Base-by-base conservation (phyloP, 2,329 filamentous ascomycete species). In the Cladosporium velox region DNA sequence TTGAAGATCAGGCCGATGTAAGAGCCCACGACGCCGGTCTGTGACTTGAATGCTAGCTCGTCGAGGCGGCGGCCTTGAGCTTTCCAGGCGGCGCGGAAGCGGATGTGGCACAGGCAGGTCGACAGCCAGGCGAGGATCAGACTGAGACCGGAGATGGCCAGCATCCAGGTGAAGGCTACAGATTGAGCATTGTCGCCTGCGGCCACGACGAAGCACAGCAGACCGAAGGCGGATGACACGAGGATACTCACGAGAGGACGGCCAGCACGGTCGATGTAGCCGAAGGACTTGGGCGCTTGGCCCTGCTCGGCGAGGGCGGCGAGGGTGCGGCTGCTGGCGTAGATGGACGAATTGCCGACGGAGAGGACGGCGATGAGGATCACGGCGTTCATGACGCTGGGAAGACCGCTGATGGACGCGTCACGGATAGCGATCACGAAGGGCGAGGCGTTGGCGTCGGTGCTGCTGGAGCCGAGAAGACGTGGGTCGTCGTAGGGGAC, bases 21-120 rank as follows among this genome's bases (percentile, higher is more conserved):
- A 2, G 92, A 96, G 11, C 93, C 94, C 11, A 85, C 71, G 10
- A 95, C 81, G 67, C 94, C 94, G 4, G 91, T 86, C 75, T 96
- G 91, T 0, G 91, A 91, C 41, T 72, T 77, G 78, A 78, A 82
- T 0, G 80, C 79, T 28, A 82, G 75, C 72, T 82, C 80, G 54
- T 81, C 79, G 15, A 81, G 59, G 4, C 67, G 71, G 68, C 78
- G 77, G 35, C 77, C 77, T 67, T 88, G 86, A 10, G 80, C 73
- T 47, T 81, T 83, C 91, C 92, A 95, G 21, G 88, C 91, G 34
- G 59, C 67, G 67, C 93, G 91, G 85, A 97, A 97, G 66, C 93
- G 91, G 75, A 97, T 95, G 79, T 97, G 93, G 32, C 90, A 87
- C 18, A 95, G 80, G 77, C 92, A 96, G 76, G 96, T 93, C 69